Evolutionary conservation across 1,139 yeast genomes (phyloP).

Genomic region (Magnusiomyces magnusii): DNA sequence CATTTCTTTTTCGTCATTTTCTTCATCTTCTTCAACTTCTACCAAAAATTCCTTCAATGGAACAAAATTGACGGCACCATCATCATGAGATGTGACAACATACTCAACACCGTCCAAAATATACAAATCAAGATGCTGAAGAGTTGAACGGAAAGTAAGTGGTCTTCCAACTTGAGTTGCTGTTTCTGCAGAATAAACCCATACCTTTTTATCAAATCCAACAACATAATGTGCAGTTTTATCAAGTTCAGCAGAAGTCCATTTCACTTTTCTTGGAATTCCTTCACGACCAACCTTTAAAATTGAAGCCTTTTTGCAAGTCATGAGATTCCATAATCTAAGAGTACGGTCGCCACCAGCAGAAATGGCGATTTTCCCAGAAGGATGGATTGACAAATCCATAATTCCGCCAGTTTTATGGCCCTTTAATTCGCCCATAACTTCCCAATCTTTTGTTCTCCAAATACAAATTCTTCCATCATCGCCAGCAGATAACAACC

Average conservation of each 20-base stretch:
- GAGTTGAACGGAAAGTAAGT: slow-evolving; percentile 44
- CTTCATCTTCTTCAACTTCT: slow-evolving; percentile 28
- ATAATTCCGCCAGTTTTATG: slow-evolving; percentile 57
- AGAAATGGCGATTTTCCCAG: slow-evolving; percentile 86
- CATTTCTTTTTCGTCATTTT: slow-evolving; percentile 27
- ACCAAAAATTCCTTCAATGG: slow-evolving; percentile 31
- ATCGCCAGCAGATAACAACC: slow-evolving; percentile 87
- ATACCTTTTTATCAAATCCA: slow-evolving; percentile 58
- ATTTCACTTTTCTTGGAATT: slow-evolving; percentile 30
- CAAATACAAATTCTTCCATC: slow-evolving; percentile 88
- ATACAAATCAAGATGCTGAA: slow-evolving; percentile 61
- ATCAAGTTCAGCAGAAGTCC: slow-evolving; percentile 26
- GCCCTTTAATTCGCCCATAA: slow-evolving; percentile 80
- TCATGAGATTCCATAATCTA: slow-evolving; percentile 92
- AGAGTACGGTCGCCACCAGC: slow-evolving; percentile 81
- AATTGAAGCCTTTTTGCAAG: slow-evolving; percentile 86
- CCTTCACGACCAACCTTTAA: slow-evolving; percentile 55
- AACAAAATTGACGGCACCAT: slow-evolving; percentile 60
- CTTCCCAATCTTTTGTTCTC: slow-evolving; percentile 98
- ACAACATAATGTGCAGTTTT: slow-evolving; percentile 58
- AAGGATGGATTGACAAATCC: slow-evolving; percentile 83
- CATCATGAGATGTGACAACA: slow-evolving; percentile 58
- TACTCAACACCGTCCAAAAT: slow-evolving; percentile 40
- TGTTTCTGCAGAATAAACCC: slow-evolving; percentile 56
- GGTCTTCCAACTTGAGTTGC: slow-evolving; percentile 50